Evolutionary conservation across 495 filamentous ascomycete genomes (phyloP).

Genomic region (Oidiodendron maius): DNA sequence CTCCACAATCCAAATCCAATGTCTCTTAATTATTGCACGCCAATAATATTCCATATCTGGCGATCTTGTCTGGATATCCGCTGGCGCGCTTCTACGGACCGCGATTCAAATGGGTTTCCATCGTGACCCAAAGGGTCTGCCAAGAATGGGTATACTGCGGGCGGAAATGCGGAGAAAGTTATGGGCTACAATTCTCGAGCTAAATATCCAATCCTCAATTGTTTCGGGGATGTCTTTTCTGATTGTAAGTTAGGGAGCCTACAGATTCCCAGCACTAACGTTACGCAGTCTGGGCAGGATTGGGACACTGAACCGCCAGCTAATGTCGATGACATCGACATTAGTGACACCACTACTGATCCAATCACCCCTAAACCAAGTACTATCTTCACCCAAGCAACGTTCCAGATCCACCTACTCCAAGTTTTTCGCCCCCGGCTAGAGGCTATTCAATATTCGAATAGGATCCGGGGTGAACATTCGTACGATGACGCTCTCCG

Average conservation of each 20-base stretch:
- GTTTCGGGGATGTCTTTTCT: slow-evolving; percentile 53
- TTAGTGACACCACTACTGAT: slow-evolving; percentile 21
- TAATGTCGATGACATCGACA: slow-evolving; percentile 44
- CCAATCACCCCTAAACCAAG: slow-evolving; percentile 7
- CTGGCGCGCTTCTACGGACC: slow-evolving; percentile 48
- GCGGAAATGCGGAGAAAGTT: slow-evolving; percentile 64
- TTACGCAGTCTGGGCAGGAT: slow-evolving; percentile 45
- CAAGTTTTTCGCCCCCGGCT: slow-evolving; percentile 41
- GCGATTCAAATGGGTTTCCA: slow-evolving; percentile 58
- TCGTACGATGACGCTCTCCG: slow-evolving; percentile 34
- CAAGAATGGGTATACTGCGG: slow-evolving; percentile 36
- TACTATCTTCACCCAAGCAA: slow-evolving; percentile 36
- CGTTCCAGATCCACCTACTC: slow-evolving; percentile 38
- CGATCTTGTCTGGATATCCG: slow-evolving; percentile 53
- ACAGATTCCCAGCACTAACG: no score
- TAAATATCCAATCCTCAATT: slow-evolving; percentile 52
- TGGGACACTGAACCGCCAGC: slow-evolving; percentile 49
- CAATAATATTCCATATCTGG: slow-evolving; percentile 50
- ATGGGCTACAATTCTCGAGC: slow-evolving; percentile 60
- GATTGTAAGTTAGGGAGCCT: no score
- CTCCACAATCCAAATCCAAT: slow-evolving; percentile 48
- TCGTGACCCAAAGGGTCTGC: slow-evolving; percentile 42
- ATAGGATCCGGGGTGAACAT: slow-evolving; percentile 30
- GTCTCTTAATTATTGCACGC: slow-evolving; percentile 53
- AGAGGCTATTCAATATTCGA: slow-evolving; percentile 39